Conservation (phyloP, 176 grass and related monocot genomes). For the Carex cristatella region DNA sequence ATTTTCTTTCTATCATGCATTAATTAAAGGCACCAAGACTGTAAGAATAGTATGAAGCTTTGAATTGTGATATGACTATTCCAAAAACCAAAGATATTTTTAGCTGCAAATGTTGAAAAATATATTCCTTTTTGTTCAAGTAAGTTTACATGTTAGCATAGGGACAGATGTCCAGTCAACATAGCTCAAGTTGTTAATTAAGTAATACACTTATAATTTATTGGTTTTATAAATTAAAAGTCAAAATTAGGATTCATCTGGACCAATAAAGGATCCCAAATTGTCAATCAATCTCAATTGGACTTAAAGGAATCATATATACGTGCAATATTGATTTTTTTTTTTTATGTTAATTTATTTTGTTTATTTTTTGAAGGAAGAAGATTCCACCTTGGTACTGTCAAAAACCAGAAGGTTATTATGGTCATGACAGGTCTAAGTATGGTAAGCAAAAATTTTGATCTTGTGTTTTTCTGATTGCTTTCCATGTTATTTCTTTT, state of each 20-base stretch:
- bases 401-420: slow-evolving; percentile 48
- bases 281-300: neutral
- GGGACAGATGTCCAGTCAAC: neutral
- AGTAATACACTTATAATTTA: too few species aligned
- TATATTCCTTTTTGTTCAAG: neutral
- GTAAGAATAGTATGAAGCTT: neutral
- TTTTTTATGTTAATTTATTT: neutral
- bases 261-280: neutral
- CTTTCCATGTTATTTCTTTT: neutral
- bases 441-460: slow-evolving; percentile 35
- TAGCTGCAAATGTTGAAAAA: neutral
- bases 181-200: neutral
- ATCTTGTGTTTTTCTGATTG: neutral
- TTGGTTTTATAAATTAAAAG: neutral
- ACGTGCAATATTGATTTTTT: neutral
- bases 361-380: slow-evolving; percentile 31
- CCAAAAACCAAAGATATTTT: neutral
- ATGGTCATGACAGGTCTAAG: slow-evolving; percentile 71
- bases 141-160: neutral
- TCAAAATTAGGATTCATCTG: neutral
- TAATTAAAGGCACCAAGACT: neutral
- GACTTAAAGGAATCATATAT: neutral
- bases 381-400: slow-evolving; percentile 51
- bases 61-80: neutral
- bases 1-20: neutral